Evolutionary conservation across 1,284 basidiomycete species (phyloP), one percentile per base, ranked within the genome.

Genomic region (Microbotryum lychnidis-dioicae): DNA sequence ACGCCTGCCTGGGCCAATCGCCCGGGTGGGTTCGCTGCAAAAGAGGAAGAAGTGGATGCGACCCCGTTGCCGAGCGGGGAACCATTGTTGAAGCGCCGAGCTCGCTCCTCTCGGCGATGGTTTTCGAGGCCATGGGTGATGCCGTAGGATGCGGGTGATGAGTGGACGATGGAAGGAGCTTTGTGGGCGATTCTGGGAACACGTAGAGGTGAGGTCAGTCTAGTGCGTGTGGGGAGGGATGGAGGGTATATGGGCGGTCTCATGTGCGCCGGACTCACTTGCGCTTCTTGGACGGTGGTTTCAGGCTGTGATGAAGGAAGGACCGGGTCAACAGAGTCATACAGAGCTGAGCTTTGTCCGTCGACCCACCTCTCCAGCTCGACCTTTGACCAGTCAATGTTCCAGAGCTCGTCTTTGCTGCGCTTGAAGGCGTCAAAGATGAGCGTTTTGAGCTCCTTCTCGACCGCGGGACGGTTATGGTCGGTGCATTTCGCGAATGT

Each of bases 321-420:
- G 59, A 60, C 54, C 57, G 66, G 54, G 61, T 33, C 58, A 58
- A 50, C 64, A 60, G 27, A 44, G 47, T 10, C 23, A 27, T 29
- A 57, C 23, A 33, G 21, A 56, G 48, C 42, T 25, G 14, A 51
- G 58, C 57, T 57, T 57, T 48, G 66, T 4, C 42, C 20, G 6
- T 37, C 37, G 63, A 69, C 73, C 70, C 73, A 88, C 87, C 84
- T 87, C 80, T 87, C 81, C 64, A 94, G 79, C 76, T 90, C 86
- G 48, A 89, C 81, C 49, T 81, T 84, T 31, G 80, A 77, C 91
- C 91, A 94, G 75, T 94, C 89, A 58, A 86, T 91, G 37, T 87
- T 87, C 85, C 89, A 89, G 45, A 94, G 80, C 8, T 87, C 83
- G 74, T 88, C 84, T 71, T 83, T 81, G 37, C 37, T 56, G 4